Evolutionary conservation across 2,329 filamentous ascomycete species (phyloP), one percentile per base, ranked within the genome.

Genomic region (Rhytidhysteron rufulum): DNA sequence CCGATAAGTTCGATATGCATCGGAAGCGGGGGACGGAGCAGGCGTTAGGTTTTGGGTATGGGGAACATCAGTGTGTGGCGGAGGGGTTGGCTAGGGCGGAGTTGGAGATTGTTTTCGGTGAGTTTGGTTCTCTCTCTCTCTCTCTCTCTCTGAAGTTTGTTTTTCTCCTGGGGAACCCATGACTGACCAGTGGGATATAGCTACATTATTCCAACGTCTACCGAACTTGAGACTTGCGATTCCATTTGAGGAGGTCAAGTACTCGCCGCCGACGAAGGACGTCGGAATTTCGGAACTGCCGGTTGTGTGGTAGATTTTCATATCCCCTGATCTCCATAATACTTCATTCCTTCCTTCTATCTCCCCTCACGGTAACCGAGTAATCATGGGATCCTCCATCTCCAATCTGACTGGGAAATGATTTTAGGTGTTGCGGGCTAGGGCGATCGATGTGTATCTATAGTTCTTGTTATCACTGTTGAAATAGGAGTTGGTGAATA

Each of bases 21-120:
- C 64, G 70, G 17, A 53, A 55, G 25, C 58, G 60, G 33, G 57
- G 57, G 3, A 33, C 45, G 3, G 53, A 66, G 34, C 13, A 68
- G 32, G 63, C 63, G 0, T 57, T 74, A 10, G 72, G 71, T 0
- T 75, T 66, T 50, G 72, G 71, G 0, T 75, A 64, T 46, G 72
- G 71, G 1, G 58, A 64, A 11, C 72, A 74, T 47, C 55, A 70
- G 9, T 75, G 73, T 50, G 58, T 73, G 18, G 71, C 69, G 4
- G 71, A 75, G 48, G 56, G 58, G 31, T 51, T 75, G 8, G 66
- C 72, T 4, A 63, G 65, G 36, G 55, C 63, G 0, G 71, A 75
- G 48, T 49, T 75, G 37, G 63, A 62, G 34, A 57, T 62, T 42
- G 69, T 70, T 1, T 74, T 74, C 51, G 51, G 66, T 71, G 47